phyloP scores from a whole-genome alignment of 2,329 filamentous ascomycete species.

The Acrodontium crateriforme region DNA sequence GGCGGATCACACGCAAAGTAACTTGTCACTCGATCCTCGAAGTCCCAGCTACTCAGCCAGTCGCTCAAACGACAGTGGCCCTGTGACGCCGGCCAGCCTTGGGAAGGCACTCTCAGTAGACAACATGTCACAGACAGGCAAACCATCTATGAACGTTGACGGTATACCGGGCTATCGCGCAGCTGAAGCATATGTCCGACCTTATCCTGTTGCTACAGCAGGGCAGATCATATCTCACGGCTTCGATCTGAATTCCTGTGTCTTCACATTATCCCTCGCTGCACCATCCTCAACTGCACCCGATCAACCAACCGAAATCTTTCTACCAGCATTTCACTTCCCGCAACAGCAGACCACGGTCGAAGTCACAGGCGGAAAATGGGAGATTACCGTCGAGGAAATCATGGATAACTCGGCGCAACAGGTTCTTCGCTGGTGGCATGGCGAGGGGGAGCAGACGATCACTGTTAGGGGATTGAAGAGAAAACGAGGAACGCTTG shows the following conservation, averaged over 20 bases:
- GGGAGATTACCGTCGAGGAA: constrained; percentile 67
- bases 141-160: constrained; percentile 5
- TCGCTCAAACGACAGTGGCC: constrained; percentile 35
- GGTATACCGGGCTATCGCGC: constrained; percentile 59
- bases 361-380: constrained; percentile 72
- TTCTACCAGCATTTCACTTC: constrained; percentile 86
- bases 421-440: constrained; percentile 85
- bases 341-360: constrained; percentile 59
- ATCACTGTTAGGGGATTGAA: constrained; percentile 64
- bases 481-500: constrained; percentile 35
- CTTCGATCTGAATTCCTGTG: constrained; percentile 70
- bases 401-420: constrained; percentile 45
- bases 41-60: constrained; percentile 43
- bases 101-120: constrained; percentile 55
- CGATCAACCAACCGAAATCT: constrained; percentile 64
- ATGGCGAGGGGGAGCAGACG: constrained; percentile 68
- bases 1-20: constrained; percentile 25
- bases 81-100: constrained; percentile 62
- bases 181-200: constrained; percentile 84
- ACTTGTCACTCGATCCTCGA: constrained; percentile 33
- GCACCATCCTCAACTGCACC: constrained; percentile 47
- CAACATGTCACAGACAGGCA: constrained; percentile 21
- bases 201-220: constrained; percentile 61
- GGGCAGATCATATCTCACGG: constrained; percentile 58
- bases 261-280: constrained; percentile 58